Conservation (phyloP, 1,139 yeast species). For the Magnusiomyces ingens region DNA sequence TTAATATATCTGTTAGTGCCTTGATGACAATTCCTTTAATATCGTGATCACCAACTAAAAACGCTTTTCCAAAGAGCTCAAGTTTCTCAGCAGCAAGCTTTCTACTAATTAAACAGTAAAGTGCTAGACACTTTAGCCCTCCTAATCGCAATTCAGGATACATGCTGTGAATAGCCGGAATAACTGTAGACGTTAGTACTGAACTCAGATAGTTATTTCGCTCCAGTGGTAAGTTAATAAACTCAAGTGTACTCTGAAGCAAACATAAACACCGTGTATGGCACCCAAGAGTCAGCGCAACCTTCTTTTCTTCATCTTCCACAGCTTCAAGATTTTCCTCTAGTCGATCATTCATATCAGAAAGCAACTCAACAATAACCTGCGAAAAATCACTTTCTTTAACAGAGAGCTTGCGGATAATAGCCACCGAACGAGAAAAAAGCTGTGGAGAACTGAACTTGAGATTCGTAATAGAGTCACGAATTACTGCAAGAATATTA, state of each 20-base stretch:
- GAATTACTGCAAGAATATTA: conserved; percentile 64
- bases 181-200: conserved; percentile 66
- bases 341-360: conserved; percentile 65
- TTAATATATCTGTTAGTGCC: conserved; percentile 69
- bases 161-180: conserved; percentile 67
- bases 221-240: conserved; percentile 57
- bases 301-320: conserved; percentile 31
- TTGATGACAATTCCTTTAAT: conserved; percentile 58
- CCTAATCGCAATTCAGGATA: conserved; percentile 56
- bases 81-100: conserved; percentile 53
- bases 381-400: conserved; percentile 79
- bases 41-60: conserved; percentile 53
- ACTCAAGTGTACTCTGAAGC: conserved; percentile 64
- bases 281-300: conserved; percentile 24
- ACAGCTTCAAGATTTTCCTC: conserved; percentile 31
- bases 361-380: conserved; percentile 77
- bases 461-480: conserved; percentile 34
- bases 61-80: conserved; percentile 55
- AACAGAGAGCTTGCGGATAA: conserved; percentile 63
- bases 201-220: conserved; percentile 67
- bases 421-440: conserved; percentile 48
- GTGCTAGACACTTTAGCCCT: conserved; percentile 72
- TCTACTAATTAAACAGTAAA: conserved; percentile 65
- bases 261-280: conserved; percentile 61
- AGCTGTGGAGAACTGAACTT: conserved; percentile 50